phyloP scores from a whole-genome alignment of 2,329 filamentous ascomycete genomes.

The Pseudocercospora ulei region DNA sequence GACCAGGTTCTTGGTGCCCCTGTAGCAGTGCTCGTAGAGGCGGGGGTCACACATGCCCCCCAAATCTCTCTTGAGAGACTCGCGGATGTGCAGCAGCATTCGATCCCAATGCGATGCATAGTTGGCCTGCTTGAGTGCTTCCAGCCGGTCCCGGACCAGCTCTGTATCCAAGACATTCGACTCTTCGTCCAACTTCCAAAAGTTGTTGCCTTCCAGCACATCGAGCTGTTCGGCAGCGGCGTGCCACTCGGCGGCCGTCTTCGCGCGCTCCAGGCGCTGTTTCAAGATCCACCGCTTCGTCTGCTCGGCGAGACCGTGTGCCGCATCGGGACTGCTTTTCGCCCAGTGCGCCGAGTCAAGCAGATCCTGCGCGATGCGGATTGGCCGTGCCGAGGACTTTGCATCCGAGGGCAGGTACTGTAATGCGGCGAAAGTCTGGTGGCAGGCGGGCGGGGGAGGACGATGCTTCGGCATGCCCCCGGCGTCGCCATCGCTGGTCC shows the following conservation, averaged over 20 bases:
- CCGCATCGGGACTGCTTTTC: constrained; percentile 9
- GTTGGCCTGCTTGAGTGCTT: constrained; percentile 20
- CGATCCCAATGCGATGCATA: constrained; percentile 18
- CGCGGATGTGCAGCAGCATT: constrained; percentile 21
- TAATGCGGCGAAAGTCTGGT: constrained; percentile 3
- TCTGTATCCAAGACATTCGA: constrained; percentile 19
- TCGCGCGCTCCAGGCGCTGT: constrained; percentile 15
- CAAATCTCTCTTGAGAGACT: constrained; percentile 21
- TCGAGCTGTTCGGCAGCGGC: constrained; percentile 18
- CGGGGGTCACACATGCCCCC: constrained; percentile 23
- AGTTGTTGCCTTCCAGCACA: constrained; percentile 21
- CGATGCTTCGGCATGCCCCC: neutral
- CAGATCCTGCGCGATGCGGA: constrained; percentile 17
- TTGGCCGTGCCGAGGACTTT: constrained; percentile 13
- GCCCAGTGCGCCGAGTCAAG: constrained; percentile 10
- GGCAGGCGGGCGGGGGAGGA: neutral
- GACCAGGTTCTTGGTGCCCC: constrained; percentile 23
- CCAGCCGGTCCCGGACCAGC: constrained; percentile 18
- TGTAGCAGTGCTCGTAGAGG: constrained; percentile 20
- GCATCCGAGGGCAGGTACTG: neutral
- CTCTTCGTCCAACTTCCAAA: constrained; percentile 21
- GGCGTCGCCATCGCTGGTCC: neutral
- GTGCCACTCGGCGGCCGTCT: constrained; percentile 16
- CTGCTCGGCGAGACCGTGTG: constrained; percentile 5
- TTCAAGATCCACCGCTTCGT: constrained; percentile 12